These are phyloP conservation scores for Aspergillus nanangensis DNA, from an alignment of 495 filamentous ascomycete genomes.

Conservation along the genomic window DNA sequence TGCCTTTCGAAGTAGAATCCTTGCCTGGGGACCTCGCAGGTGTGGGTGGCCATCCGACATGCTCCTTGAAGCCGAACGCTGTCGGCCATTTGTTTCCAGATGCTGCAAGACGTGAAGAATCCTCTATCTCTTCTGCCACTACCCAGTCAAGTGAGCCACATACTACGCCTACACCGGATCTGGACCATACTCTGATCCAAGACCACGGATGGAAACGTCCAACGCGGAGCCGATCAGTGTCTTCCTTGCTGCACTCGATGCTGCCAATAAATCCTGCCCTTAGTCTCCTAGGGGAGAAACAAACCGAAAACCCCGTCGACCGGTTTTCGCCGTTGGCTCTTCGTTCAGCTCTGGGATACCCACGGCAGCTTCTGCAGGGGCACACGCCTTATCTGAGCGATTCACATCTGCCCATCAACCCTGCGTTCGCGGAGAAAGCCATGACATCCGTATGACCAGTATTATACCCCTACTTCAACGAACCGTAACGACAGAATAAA, in stretches of 20 bases:
- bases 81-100: conserved; percentile 1
- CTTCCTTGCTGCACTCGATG: conserved; percentile 18
- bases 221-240: conserved; percentile 10
- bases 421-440: conserved; percentile 22
- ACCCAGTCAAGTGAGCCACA: conserved; percentile 16
- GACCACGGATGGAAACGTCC: conserved; percentile 8
- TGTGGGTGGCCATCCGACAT: conserved; percentile 17
- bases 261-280: conserved; percentile 31
- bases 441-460: conserved; percentile 15
- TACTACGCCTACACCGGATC: conserved; percentile 6
- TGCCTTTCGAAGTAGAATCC: conserved; percentile 3
- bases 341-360: conserved; percentile 13
- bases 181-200: conserved; percentile 11
- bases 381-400: conserved; percentile 19
- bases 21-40: conserved; percentile 17
- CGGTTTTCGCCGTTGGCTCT: conserved; percentile 9
- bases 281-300: conserved; percentile 9
- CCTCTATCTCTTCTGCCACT: conserved; percentile 10
- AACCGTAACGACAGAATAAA: not conserved
- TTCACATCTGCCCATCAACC: conserved; percentile 36
- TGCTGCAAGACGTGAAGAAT: conserved; percentile 9
- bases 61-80: conserved; percentile 6
- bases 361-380: conserved; percentile 11
- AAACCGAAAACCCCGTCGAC: not conserved
- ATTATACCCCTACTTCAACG: conserved; percentile 1